Evolutionary conservation across 1,284 basidiomycete species (phyloP), one percentile per base, ranked within the genome.

Genomic region (Agaricales sp.): DNA sequence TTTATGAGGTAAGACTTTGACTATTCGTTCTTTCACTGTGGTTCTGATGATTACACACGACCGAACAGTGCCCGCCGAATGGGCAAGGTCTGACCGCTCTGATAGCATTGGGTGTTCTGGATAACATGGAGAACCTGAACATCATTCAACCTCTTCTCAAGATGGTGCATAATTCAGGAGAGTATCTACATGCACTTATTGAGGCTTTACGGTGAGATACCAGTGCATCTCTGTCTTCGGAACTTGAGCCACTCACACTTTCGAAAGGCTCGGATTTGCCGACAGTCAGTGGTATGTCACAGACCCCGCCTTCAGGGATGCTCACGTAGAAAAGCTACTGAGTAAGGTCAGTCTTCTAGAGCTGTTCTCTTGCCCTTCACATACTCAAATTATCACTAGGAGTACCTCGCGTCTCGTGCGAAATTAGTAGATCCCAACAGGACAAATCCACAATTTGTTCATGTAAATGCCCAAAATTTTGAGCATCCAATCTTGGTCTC

Each of bases 31-130:
- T 2, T 46, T 41, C 11, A 47, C 14, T 12, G 14, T 11, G 21
- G 20, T 26, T 43, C 48, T 23, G 44, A n/a, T 41, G 21, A 37
- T 38, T 48, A 13, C 52, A 52, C 22, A 56, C 50, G 16, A 44
- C 53, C 38, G 46, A 3, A n/a, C 44, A 92, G 82, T 95, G 92
- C 58, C 92, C 92, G 3, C 92, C 92, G 0, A 96, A 95, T 61
- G 92, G 94, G 13, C 93, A 97, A 78, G 94, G 82, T 22, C 77
- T 98, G n/a, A 92, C 92, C 1, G 91, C 94, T 0, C 75, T 98
- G 8, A 70, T 98, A 44, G 92, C 93, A 3, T 74, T 98, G 4
- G 95, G 94, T 1, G 92, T 99, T 50, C 69, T 99, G 43, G 94
- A 98, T 58, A 80, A 77, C 23, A 74, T 95, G 19, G 85, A 95